These are phyloP conservation scores for Collybia nuda DNA, from an alignment of 768 basidiomycete species.

Conservation along the genomic window DNA sequence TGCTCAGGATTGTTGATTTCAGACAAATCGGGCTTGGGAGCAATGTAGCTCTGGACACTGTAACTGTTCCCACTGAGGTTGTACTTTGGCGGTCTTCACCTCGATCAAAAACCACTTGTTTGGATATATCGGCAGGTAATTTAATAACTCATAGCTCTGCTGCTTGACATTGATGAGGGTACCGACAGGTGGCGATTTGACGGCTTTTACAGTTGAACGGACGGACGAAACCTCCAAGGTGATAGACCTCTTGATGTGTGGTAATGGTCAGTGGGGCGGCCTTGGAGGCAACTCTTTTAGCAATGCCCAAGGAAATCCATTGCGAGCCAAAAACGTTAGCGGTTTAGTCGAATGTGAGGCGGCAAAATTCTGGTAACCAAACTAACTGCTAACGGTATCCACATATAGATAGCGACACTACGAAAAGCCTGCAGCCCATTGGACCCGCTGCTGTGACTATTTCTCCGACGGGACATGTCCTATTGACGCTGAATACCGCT, in stretches of 20 bases:
- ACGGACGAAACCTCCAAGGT: constrained; percentile 21
- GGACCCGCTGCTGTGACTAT: constrained; percentile 61
- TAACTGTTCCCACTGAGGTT: constrained; percentile 85
- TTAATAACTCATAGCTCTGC: not conserved
- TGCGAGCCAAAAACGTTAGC: constrained; percentile 76
- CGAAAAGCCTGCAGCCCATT: constrained; percentile 61
- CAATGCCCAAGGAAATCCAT: constrained; percentile 68
- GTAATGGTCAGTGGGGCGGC: constrained; percentile 83
- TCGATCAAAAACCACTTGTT: constrained; percentile 57
- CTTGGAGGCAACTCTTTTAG: constrained; percentile 69
- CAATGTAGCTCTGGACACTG: constrained; percentile 58
- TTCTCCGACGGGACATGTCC: constrained; percentile 74
- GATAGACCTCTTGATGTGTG: constrained; percentile 65
- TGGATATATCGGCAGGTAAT: constrained; percentile 62
- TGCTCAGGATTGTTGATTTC: not conserved
- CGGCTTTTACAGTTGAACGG: constrained; percentile 74
- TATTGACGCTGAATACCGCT: constrained; percentile 69
- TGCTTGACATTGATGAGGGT: not conserved
- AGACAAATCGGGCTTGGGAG: constrained; percentile 83
- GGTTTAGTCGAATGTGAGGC: constrained; percentile 83
- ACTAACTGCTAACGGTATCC: constrained; percentile 4
- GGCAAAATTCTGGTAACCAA: not conserved
- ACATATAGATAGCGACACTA: constrained; percentile 63
- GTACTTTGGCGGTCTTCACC: constrained; percentile 61
- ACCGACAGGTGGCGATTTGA: constrained; percentile 66